Base-by-base conservation (phyloP, 176 grass and related monocot genomes). In the Phyllostachys edulis region DNA sequence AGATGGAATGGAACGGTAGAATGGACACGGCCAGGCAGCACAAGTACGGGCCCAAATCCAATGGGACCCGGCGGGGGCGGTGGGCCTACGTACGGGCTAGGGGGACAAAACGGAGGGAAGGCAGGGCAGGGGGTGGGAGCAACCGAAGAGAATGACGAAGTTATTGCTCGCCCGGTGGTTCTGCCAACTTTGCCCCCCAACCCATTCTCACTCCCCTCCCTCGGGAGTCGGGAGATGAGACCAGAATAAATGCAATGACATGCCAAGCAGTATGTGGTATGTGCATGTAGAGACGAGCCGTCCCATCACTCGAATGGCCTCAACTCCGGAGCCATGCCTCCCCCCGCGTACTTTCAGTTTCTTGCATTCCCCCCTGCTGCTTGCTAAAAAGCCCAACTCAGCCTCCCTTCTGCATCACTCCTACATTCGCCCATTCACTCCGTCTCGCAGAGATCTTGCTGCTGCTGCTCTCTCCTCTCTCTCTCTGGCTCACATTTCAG, bases 211-310 rank as follows among this genome's bases (percentile, higher is more conserved):
- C 79, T 37, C 11, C 59, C 60, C 59, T 39, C 32, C 34, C 78
- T 81, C 71, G 85, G 80, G 89, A 80, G 63, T 81, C 71, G 85
- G 80, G 89, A 80, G 63, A 65, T 57, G 89, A 84, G 85, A 90
- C 84, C 80, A 63, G 75, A 90, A 42, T 90, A 67, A 90, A 87
- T 80, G 89, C 84, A 36, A 38, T 20, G 61, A 6, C 71, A 12
- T 57, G 6, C 12, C 21, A 15, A 69, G 44, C 54, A 40, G 52
- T 29, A 9, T 44, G 78, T 15, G 75, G 52, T 29, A 9, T 62
- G 78, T 15, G 75, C 81, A 60, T 73, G 77, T 69, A 75, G 70
- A 69, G 46, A 55, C 80, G 89, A 84, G 80, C 89, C 68, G 80
- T 87, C 85, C 71, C 74, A 72, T 82, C 73, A 26, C 56, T 46